These are phyloP conservation scores for Beauveria sp. DNA, from an alignment of 2,329 filamentous ascomycete genomes.

Conservation along the genomic window DNA sequence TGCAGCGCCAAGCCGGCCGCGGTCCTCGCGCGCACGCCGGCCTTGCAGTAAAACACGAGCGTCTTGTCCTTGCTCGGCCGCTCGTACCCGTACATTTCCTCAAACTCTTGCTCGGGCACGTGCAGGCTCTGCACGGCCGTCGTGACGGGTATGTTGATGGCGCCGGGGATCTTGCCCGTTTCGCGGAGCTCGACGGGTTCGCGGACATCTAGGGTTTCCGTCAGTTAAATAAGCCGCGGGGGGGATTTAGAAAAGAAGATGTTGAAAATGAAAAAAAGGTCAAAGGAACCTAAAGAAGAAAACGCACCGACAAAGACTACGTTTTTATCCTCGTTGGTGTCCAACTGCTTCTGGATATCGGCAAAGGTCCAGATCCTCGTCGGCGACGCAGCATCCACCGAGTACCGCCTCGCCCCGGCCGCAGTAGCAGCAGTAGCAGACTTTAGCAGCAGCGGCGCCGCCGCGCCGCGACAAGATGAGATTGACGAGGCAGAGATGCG, in stretches of 20 bases:
- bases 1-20: conserved; percentile 71
- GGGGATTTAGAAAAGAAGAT: too few relatives aligned
- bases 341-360: conserved; percentile 35
- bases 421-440: neutral
- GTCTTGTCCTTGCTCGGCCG: conserved; percentile 51
- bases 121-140: conserved; percentile 74
- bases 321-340: conserved; percentile 17
- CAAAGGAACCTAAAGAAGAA: neutral
- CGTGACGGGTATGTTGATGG: conserved; percentile 74
- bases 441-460: neutral
- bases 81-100: conserved; percentile 70
- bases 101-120: conserved; percentile 69
- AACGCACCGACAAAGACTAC: conserved; percentile 41
- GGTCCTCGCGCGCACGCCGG: conserved; percentile 72
- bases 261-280: neutral
- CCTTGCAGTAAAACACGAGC: conserved; percentile 87
- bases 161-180: conserved; percentile 68
- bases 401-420: conserved; percentile 20
- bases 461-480: neutral
- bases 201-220: conserved; percentile 50
- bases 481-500: neutral
- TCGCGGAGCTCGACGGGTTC: conserved; percentile 59
- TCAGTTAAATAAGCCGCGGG: neutral
- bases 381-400: conserved; percentile 14
- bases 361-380: conserved; percentile 42